Evolutionary conservation across 2,329 filamentous ascomycete genomes (phyloP).

Genomic region (Alternaria burnsii): DNA sequence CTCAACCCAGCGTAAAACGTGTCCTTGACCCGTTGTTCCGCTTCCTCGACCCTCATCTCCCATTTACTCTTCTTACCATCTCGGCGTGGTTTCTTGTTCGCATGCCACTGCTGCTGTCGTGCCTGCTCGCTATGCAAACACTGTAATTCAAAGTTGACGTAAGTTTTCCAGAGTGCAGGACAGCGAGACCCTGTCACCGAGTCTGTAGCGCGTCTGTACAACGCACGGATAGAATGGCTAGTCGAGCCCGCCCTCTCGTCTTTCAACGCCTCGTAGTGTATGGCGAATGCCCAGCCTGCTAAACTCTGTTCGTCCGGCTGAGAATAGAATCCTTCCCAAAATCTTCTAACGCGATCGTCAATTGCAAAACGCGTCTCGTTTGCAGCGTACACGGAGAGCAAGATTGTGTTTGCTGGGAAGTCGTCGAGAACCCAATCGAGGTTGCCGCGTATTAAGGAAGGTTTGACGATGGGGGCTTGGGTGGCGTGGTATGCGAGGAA

Average conservation of each 20-base stretch:
- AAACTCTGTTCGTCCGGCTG: constrained; percentile 48
- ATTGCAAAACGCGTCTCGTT: constrained; percentile 76
- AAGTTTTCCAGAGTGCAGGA: constrained; percentile 41
- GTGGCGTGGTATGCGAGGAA: constrained; percentile 73
- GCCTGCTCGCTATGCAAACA: constrained; percentile 24
- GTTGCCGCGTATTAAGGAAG: constrained; percentile 69
- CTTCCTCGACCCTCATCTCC: constrained; percentile 31
- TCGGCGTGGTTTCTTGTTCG: constrained; percentile 18
- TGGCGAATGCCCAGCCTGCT: constrained; percentile 63
- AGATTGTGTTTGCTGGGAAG: constrained; percentile 80
- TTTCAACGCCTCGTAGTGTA: constrained; percentile 63
- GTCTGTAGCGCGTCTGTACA: constrained; percentile 63
- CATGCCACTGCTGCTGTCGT: not conserved
- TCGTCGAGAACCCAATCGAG: constrained; percentile 66
- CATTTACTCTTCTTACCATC: constrained; percentile 34
- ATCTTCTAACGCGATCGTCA: constrained; percentile 76
- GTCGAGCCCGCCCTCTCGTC: constrained; percentile 54
- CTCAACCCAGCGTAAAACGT: constrained; percentile 65
- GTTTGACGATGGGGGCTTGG: constrained; percentile 71
- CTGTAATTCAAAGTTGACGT: constrained; percentile 45
- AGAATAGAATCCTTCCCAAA: constrained; percentile 60
- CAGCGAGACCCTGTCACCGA: constrained; percentile 37
- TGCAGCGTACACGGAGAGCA: constrained; percentile 77
- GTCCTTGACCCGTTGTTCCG: constrained; percentile 56
- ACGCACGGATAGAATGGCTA: constrained; percentile 61